Conservation (phyloP, 2,329 filamentous ascomycete genomes). For the Diaporthe sp. region DNA sequence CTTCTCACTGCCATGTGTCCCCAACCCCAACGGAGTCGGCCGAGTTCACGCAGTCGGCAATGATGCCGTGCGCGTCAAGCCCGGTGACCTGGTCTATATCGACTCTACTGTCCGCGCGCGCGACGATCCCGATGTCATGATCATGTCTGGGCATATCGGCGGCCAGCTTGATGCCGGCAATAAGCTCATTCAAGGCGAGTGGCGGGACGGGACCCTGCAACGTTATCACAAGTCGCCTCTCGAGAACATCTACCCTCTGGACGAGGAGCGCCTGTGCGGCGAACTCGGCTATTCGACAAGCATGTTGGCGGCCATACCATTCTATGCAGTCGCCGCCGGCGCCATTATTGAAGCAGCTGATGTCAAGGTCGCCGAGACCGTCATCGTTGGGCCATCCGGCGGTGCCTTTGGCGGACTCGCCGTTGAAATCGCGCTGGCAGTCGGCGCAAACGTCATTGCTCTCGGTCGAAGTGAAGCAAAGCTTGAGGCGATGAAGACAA, state of each 20-base stretch:
- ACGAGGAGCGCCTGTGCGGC: constrained; percentile 43
- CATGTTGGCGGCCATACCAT: constrained; percentile 51
- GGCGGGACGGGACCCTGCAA: constrained; percentile 22
- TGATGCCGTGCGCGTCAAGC: neutral
- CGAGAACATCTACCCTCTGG: constrained; percentile 45
- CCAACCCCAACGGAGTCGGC: neutral
- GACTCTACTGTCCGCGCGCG: neutral
- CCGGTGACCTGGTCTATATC: neutral
- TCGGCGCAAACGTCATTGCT: constrained; percentile 61
- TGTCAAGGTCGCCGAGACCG: constrained; percentile 55
- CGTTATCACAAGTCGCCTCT: constrained; percentile 39
- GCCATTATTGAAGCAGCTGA: constrained; percentile 54
- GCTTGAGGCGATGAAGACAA: constrained; percentile 47
- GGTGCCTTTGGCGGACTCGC: constrained; percentile 57
- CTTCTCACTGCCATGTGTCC: neutral
- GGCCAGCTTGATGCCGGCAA: neutral
- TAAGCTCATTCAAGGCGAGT: constrained; percentile 27
- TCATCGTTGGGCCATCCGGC: constrained; percentile 58
- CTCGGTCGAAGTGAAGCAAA: constrained; percentile 55
- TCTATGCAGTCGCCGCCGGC: constrained; percentile 55
- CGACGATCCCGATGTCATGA: neutral
- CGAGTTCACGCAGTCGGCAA: neutral
- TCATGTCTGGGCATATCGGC: constrained; percentile 1
- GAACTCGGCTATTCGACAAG: constrained; percentile 49
- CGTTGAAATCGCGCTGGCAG: constrained; percentile 56